Base-by-base conservation (phyloP, 371 early-diverging fungal genomes). In the Zopfochytrium polystomum region DNA sequence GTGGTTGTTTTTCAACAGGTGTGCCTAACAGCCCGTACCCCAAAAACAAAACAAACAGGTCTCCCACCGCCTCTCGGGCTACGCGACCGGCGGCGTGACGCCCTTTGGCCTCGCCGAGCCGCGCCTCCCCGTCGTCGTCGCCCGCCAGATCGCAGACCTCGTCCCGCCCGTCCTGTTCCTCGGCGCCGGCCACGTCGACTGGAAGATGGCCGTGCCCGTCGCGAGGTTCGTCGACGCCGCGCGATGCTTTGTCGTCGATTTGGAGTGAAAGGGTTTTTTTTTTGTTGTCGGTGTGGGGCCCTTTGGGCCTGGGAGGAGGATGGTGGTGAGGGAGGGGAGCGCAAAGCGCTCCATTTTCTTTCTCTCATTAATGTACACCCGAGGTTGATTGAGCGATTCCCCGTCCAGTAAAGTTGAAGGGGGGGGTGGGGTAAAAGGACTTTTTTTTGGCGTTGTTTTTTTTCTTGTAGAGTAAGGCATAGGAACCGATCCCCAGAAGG, bases 181-280 rank as follows among this genome's bases (percentile, higher is more conserved):
- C n/a, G 94, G 94, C 25, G 91, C 88, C 31, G 95, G 95, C 0
- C 89, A 93, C 71, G 73, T 87, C 6, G 92, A 94, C 65, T 92
- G 88, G 88, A 94, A 94, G 66, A 64, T 91, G 9, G 85, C 85
- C 4, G 56, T 92, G 43, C 87, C 91, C 20, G 77, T 89, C 1
- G 63, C 77, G 2, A 71, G 63, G 3, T 87, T 93, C 63, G 69
- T 91, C 20, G 62, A 78, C 4, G 74, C 73, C 3, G 81, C 86
- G 0, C 43, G 66, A 2, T 85, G 87, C 52, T 68, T 76, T 58
- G 66, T 91, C 1, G 78, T 79, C 6, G 86, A 90, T 65, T 52
- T 73, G 35, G 62, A 72, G 45, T 58, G 38, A 62, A 30, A n/a
- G 42, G n/a, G 42, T 42, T 42, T 52, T 7, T 11, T 42, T 42